phyloP scores from a whole-genome alignment of 2,329 filamentous ascomycete genomes.

The Ascochyta fabae region DNA sequence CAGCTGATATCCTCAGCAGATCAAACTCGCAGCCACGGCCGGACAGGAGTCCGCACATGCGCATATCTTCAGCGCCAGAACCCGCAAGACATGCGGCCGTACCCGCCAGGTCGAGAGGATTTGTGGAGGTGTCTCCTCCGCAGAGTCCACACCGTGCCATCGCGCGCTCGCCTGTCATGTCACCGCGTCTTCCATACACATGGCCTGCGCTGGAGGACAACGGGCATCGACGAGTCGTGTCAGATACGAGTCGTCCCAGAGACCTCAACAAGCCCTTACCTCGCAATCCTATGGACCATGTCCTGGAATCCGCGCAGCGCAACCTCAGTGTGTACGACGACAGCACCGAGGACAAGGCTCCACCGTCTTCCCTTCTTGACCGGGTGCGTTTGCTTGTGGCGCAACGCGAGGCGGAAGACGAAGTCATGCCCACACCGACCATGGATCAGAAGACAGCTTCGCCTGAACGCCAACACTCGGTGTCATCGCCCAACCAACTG shows the following conservation, averaged over 20 bases:
- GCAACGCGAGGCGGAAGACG: conserved; percentile 24
- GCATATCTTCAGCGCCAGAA: conserved; percentile 46
- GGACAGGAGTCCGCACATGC: conserved; percentile 32
- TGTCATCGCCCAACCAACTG: conserved; percentile 26
- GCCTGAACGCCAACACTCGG: conserved; percentile 16
- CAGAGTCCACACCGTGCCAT: conserved; percentile 23
- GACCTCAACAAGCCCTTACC: conserved; percentile 11
- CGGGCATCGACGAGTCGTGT: conserved; percentile 18
- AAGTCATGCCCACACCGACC: conserved; percentile 12
- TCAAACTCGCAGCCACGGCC: conserved; percentile 33
- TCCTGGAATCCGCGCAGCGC: conserved; percentile 8
- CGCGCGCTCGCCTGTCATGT: not conserved
- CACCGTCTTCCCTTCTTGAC: conserved; percentile 34
- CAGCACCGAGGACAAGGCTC: conserved; percentile 25
- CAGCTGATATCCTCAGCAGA: conserved; percentile 42
- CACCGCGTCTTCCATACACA: conserved; percentile 9
- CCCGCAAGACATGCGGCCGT: conserved; percentile 10
- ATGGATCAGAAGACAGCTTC: conserved; percentile 19
- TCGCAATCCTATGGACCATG: conserved; percentile 10
- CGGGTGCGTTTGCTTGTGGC: conserved; percentile 34
- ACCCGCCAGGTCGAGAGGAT: conserved; percentile 23
- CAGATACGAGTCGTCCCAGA: conserved; percentile 16
- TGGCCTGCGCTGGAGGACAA: conserved; percentile 18
- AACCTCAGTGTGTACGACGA: conserved; percentile 16
- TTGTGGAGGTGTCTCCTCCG: conserved; percentile 32